Evolutionary conservation across 257 asterid species (phyloP).

Genomic region (Solanum acaule): DNA sequence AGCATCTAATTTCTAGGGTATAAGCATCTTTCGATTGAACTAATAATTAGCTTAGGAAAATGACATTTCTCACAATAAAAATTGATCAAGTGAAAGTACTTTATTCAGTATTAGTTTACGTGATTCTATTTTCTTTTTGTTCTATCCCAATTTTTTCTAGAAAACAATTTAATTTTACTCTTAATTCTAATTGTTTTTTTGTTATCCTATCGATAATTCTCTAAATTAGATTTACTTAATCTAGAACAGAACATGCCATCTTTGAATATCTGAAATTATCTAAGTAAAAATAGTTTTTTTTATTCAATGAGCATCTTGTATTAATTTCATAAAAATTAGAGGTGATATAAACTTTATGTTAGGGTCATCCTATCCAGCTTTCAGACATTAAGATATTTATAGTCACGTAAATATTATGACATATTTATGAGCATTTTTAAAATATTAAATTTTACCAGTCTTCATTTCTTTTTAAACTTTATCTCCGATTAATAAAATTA

Average conservation of each 20-base stretch:
- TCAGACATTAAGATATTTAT: too few species aligned
- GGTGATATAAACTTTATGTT: too few species aligned
- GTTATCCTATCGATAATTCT: too few species aligned
- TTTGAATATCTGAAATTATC: too few species aligned
- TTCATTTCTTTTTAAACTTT: not conserved
- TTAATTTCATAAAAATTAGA: too few species aligned
- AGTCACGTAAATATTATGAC: not conserved
- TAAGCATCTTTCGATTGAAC: not conserved
- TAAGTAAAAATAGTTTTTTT: too few species aligned
- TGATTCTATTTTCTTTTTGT: not conserved
- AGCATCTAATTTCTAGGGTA: not conserved
- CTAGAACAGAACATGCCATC: too few species aligned
- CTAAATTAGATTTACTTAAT: too few species aligned
- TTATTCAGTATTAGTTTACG: not conserved
- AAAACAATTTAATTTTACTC: not conserved
- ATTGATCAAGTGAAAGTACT: not conserved
- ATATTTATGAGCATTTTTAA: not conserved
- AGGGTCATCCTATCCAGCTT: too few species aligned
- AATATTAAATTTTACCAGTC: not conserved
- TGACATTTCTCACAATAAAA: not conserved
- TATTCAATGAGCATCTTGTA: too few species aligned
- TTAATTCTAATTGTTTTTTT: too few species aligned
- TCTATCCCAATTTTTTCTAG: not conserved
- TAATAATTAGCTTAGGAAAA: not conserved
- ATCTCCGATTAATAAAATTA: not conserved